Conservation (phyloP, 805 yeast genomes). For the Ogataea naganishii region DNA sequence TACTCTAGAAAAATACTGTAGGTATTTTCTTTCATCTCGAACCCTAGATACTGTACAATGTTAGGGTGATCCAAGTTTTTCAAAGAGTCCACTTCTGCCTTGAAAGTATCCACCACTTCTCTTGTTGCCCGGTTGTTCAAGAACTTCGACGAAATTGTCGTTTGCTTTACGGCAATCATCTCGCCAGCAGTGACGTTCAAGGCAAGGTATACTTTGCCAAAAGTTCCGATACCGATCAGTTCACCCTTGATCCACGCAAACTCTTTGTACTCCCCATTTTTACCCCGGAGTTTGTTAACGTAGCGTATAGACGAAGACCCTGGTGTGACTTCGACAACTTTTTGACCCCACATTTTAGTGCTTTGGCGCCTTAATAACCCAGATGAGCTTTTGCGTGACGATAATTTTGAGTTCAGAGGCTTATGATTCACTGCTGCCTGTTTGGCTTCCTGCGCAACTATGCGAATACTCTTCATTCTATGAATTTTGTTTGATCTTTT, state of each 20-base stretch:
- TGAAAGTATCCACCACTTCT: constrained; percentile 72
- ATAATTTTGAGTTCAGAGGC: constrained; percentile 13
- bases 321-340: constrained; percentile 82
- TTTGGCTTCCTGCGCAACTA: constrained; percentile 87
- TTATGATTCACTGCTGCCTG: constrained; percentile 40
- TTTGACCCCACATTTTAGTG: constrained; percentile 97
- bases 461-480: constrained; percentile 85
- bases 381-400: constrained; percentile 3
- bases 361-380: constrained; percentile 58
- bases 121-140: constrained; percentile 34
- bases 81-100: constrained; percentile 86
- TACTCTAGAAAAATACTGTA: constrained; percentile 89
- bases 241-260: constrained; percentile 99
- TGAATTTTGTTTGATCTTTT: constrained; percentile 33
- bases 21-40: constrained; percentile 64
- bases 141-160: constrained; percentile 46
- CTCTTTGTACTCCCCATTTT: constrained; percentile 65
- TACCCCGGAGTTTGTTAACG: constrained; percentile 56
- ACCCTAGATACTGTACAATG: constrained; percentile 93
- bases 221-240: constrained; percentile 91
- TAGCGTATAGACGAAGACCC: constrained; percentile 54
- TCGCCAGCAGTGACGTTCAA: constrained; percentile 95
- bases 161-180: constrained; percentile 98
- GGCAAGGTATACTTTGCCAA: constrained; percentile 89
- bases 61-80: constrained; percentile 90